Conservation (phyloP, 2,329 filamentous ascomycete genomes). For the Venturia asperata region DNA sequence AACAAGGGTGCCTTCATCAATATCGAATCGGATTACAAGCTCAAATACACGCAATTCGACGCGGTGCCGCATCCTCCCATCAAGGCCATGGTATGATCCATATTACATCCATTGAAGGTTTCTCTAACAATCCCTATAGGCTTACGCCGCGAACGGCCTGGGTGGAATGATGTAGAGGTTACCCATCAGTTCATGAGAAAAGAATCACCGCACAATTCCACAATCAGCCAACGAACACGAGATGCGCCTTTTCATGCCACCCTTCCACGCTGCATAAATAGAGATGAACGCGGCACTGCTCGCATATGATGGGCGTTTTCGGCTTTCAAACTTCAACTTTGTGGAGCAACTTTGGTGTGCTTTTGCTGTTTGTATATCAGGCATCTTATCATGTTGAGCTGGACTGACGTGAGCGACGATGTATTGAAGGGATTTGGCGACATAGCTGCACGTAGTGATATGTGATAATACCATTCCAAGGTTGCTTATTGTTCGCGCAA, state of each 20-base stretch:
- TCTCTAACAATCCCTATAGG: neutral
- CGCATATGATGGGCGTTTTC: conserved; percentile 4
- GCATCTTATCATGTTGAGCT: neutral
- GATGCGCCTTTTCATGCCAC: neutral
- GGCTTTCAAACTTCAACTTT: neutral
- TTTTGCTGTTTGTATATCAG: neutral
- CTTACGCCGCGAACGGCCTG: conserved; percentile 77
- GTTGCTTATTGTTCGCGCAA: neutral
- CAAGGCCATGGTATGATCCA: conserved; percentile 62
- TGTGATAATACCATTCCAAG: neutral
- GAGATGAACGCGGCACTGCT: conserved; percentile 1
- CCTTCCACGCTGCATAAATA: neutral
- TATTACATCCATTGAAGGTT: neutral
- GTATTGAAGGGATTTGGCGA: neutral
- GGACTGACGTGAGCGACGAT: neutral
- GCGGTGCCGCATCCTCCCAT: conserved; percentile 94
- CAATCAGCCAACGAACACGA: neutral
- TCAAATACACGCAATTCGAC: conserved; percentile 88
- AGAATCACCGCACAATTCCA: neutral
- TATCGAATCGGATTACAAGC: conserved; percentile 82
- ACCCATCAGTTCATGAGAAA: neutral
- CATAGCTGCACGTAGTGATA: conserved; percentile 1
- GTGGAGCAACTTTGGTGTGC: neutral
- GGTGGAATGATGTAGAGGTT: conserved; percentile 59
- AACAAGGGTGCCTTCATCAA: conserved; percentile 99